These are phyloP conservation scores for Pleurotus eryngii DNA, from an alignment of 768 basidiomycete genomes.

Conservation along the genomic window DNA sequence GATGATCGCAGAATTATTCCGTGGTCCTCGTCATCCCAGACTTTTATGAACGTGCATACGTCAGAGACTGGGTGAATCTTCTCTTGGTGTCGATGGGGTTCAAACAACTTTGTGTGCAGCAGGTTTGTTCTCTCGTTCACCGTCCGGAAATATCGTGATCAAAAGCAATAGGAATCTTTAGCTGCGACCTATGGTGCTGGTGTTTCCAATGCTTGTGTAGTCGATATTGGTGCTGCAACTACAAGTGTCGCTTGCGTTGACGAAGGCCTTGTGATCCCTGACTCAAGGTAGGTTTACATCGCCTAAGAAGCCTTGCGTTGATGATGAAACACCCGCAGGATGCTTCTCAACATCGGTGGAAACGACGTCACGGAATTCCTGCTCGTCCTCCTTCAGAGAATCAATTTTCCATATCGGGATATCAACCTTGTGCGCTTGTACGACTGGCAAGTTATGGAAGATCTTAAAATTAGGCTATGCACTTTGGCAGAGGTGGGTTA, in stretches of 20 bases:
- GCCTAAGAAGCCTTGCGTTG: slow-evolving; percentile 1
- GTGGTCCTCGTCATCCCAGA: slow-evolving; percentile 90
- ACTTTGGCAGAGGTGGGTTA: slow-evolving; percentile 80
- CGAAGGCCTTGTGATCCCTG: slow-evolving; percentile 83
- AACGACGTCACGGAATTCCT: slow-evolving; percentile 94
- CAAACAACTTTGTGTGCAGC: slow-evolving; percentile 89
- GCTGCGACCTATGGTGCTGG: slow-evolving; percentile 95
- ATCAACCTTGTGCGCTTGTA: slow-evolving; percentile 72
- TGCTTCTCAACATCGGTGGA: slow-evolving; percentile 84
- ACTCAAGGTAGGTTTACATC: slow-evolving; percentile 64
- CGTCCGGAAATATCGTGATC: neutral
- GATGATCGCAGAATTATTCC: slow-evolving; percentile 66
- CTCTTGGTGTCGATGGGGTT: slow-evolving; percentile 82
- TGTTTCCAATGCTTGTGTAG: slow-evolving; percentile 91
- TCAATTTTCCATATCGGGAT: slow-evolving; percentile 86
- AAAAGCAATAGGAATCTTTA: slow-evolving; percentile 68
- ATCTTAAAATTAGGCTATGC: slow-evolving; percentile 80
- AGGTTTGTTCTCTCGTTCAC: slow-evolving; percentile 43
- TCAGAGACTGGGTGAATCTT: slow-evolving; percentile 72
- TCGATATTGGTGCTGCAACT: slow-evolving; percentile 85
- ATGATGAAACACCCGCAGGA: slow-evolving; percentile 35
- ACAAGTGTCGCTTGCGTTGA: slow-evolving; percentile 93
- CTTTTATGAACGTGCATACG: slow-evolving; percentile 81
- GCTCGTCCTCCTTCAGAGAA: slow-evolving; percentile 71
- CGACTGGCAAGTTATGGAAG: slow-evolving; percentile 91